Conservation (phyloP, 768 basidiomycete species). For the Tremella yokohamensis region DNA sequence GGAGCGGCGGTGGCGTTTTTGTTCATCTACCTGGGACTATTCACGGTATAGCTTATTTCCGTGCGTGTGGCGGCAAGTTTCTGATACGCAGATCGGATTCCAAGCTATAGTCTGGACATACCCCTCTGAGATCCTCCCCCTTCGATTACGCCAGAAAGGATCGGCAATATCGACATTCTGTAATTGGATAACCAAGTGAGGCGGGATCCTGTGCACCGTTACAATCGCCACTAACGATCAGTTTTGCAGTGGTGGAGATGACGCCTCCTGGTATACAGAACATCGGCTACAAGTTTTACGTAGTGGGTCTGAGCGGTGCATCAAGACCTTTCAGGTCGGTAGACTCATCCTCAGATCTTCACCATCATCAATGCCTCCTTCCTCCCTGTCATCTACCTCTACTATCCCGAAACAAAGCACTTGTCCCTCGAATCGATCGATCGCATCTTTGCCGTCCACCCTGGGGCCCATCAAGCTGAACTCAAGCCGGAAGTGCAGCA, state of each 20-base stretch:
- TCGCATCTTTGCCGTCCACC: constrained; percentile 11
- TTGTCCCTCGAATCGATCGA: constrained; percentile 23
- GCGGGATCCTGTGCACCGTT: too few relatives aligned
- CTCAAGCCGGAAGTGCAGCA: too few relatives aligned
- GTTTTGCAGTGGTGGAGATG: constrained; percentile 3
- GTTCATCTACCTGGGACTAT: constrained; percentile 38
- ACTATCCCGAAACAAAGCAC: constrained; percentile 23
- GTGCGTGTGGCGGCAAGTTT: not conserved
- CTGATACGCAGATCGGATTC: constrained; percentile 4
- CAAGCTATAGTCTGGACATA: constrained; percentile 34
- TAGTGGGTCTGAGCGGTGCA: not conserved
- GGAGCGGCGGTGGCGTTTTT: constrained; percentile 30
- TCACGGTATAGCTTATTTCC: constrained; percentile 22
- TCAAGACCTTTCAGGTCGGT: too few relatives aligned
- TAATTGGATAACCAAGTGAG: constrained; percentile 2
- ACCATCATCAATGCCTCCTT: constrained; percentile 19
- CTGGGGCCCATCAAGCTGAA: too few relatives aligned
- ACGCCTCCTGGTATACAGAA: constrained; percentile 17
- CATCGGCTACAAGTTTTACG: constrained; percentile 19
- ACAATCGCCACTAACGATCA: too few relatives aligned
- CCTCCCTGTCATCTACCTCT: constrained; percentile 22
- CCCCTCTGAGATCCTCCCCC: constrained; percentile 31
- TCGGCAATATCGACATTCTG: not conserved
- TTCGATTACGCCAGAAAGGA: constrained; percentile 26
- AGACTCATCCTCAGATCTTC: constrained; percentile 5